Conservation (phyloP, 148 eudicot genomes). For the Amaranthus palmeri region DNA sequence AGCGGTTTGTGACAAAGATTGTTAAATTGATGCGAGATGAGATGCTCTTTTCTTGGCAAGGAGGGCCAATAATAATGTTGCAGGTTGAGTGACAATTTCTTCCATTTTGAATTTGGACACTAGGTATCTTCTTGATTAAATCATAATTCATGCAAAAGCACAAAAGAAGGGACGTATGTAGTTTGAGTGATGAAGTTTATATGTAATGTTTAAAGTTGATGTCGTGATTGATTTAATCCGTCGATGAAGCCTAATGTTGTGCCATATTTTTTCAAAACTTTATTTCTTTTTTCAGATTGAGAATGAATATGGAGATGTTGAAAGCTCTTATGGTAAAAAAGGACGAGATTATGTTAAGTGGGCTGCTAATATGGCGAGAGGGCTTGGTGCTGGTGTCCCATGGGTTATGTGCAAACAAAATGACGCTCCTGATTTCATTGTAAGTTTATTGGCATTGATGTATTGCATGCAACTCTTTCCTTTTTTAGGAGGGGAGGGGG, state of each 20-base stretch:
- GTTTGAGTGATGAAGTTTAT: neutral
- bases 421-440: constrained; percentile 88
- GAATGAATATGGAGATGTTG: constrained; percentile 88
- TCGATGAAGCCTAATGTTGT: neutral
- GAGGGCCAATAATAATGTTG: constrained; percentile 90
- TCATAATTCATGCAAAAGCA: neutral
- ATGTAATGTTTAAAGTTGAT: neutral
- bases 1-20: constrained; percentile 76
- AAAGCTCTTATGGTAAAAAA: constrained; percentile 54
- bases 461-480: neutral
- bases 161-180: neutral
- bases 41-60: constrained; percentile 93
- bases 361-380: constrained; percentile 93
- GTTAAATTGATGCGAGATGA: constrained; percentile 83
- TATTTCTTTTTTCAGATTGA: constrained; percentile 57
- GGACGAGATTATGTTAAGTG: constrained; percentile 76
- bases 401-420: constrained; percentile 98
- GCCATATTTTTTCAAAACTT: neutral
- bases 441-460: constrained; percentile 29
- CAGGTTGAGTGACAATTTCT: constrained; percentile 47
- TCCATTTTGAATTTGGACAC: neutral
- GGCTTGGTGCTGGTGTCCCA: constrained; percentile 94
- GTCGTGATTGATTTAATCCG: neutral
- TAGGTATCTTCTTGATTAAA: neutral
- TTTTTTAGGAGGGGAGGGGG: neutral